phyloP scores from a whole-genome alignment of 208 protist species.

The Leishmania guyanensis region DNA sequence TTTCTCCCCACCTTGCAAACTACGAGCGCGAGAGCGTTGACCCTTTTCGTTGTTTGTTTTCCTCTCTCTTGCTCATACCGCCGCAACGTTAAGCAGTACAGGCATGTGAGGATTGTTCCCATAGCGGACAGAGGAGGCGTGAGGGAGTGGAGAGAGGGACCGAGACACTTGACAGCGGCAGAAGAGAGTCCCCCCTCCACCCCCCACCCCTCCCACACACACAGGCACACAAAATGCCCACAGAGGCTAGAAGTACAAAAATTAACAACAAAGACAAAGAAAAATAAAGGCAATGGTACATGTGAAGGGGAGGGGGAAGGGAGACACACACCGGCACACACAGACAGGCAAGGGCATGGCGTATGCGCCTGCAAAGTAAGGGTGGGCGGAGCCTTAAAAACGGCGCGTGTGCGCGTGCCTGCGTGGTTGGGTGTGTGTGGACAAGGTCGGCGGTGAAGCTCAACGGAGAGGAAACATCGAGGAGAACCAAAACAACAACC shows the following conservation, averaged over 20 bases:
- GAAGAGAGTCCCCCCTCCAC: too few species aligned
- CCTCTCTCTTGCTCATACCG: background rate
- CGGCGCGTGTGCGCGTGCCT: background rate
- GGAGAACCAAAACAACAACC: background rate
- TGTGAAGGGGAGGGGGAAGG: background rate
- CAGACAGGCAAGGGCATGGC: background rate
- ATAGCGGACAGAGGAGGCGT: background rate
- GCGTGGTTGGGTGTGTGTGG: background rate
- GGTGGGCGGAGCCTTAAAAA: background rate
- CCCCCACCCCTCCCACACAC: background rate
- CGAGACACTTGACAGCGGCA: too few species aligned
- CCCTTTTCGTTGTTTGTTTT: too few species aligned
- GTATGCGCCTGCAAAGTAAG: background rate
- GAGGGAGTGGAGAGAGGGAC: background rate
- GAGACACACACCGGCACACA: background rate
- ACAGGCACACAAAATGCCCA: background rate
- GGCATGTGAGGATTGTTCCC: background rate
- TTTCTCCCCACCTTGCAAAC: background rate
- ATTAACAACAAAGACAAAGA: background rate
- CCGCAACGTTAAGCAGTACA: background rate
- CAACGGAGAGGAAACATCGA: slow-evolving; percentile 4
- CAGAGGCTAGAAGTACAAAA: background rate
- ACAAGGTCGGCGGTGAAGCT: background rate
- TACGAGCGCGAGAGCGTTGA: background rate
- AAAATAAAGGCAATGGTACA: slow-evolving; percentile 1